Evolutionary conservation across 495 filamentous ascomycete genomes (phyloP), one percentile per base, ranked within the genome.

Genomic region (Daldinia grandis): DNA sequence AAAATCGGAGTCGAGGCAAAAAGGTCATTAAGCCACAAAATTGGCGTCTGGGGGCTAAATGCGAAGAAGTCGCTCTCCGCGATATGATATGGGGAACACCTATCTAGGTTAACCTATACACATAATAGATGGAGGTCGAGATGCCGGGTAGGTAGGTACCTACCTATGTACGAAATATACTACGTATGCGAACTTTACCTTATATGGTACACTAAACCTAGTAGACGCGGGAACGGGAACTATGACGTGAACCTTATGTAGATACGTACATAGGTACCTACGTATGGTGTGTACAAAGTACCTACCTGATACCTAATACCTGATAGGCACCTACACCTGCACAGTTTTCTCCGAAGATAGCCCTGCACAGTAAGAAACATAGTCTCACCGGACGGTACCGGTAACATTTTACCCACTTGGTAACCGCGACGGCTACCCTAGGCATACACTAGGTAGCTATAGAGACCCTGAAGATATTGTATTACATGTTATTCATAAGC

Each of bases 201-300:
- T 35, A 14, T 12, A 35, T 35, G 12, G 12, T 35, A 35, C 12
- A 35, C 33, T 35, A 35, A 35, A 35, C 33, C 33, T 35, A 35
- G 33, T 30, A 30, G 33, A 35, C 6, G 33, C 33, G 33, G 33
- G 33, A 35, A 21, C 12, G 54, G 30, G 12, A 57, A 37, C 54
- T 57, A 57, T 57, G 54, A 57, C 54, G 54, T 57, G 54, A 37
- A 19, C 33, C n/a, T n/a, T n/a, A n/a, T n/a, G n/a, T n/a, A n/a
- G n/a, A n/a, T n/a, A n/a, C n/a, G n/a, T n/a, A n/a, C n/a, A n/a
- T n/a, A n/a, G n/a, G n/a, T n/a, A n/a, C n/a, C 10, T 19, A n/a
- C 51, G n/a, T 24, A 47, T 7, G 17, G 15, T 7, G 21, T 44
- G 30, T 33, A 33, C 30, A 0, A 8, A 31, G 30, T 31, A 31